Base-by-base conservation (phyloP, 345 rosid species). In the Gossypium raimondii region DNA sequence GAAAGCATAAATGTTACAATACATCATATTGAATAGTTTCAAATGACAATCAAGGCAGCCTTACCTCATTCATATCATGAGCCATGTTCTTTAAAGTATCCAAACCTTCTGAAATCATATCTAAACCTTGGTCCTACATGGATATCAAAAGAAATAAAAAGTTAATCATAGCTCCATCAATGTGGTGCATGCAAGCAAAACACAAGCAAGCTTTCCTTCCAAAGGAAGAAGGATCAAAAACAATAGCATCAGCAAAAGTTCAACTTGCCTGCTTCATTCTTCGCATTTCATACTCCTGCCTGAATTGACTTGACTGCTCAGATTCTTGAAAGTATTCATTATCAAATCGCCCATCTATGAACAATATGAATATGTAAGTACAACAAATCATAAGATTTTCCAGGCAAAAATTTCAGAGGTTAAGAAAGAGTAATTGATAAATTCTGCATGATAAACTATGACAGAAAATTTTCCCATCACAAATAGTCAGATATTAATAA, bases 41-140 rank as follows among this genome's bases (percentile, higher is more conserved):
- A 11, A 47, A 44, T 51, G 58, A 72, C 24, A 18, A 0, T 66
- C 62, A 24, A 73, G 76, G 45, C 76, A 70, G 68, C 85, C 61
- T 75, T 27, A 89, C 99, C 97, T 95, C 98, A 59, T 95, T 93
- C 97, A 95, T 93, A 84, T 93, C 97, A 80, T 82, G 84, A 3
- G 99, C 99, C 99, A 95, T 90, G 81, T 93, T 89, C 85, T 96
- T 93, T 87, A 96, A 81, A 52, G 97, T 94, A 78, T 89, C 97
- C 78, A 93, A 85, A 77, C 98, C 99, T 81, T 95, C 97, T 11
- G 98, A 87, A 79, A 93, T 95, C 91, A 91, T 81, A 75, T 90
- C 94, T 78, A 95, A 79, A 78, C 99, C 99, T 91, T 95, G 93
- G 76, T 95, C 99, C 97, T 95, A 85, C 22, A 45, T 11, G 65